These are phyloP conservation scores for Suhomyces anneliseae DNA, from an alignment of 1,139 yeast genomes.

Conservation along the genomic window DNA sequence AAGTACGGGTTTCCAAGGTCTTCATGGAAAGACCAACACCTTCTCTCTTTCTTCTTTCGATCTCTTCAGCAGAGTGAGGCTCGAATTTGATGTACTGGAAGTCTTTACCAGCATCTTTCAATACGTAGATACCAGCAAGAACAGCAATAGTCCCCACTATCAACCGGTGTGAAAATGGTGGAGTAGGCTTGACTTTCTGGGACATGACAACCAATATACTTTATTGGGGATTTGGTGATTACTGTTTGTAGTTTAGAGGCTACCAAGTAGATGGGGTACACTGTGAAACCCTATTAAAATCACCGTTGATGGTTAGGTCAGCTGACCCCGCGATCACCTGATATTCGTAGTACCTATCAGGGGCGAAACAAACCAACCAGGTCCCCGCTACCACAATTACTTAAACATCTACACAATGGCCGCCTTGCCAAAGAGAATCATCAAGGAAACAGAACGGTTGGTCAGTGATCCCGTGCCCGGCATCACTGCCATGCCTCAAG, in stretches of 20 bases:
- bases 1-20: slow-evolving; percentile 37
- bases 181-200: slow-evolving; percentile 26
- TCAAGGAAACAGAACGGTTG: slow-evolving; percentile 90
- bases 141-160: slow-evolving; percentile 42
- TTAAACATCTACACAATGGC: slow-evolving; percentile 40
- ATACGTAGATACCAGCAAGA: slow-evolving; percentile 33
- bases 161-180: slow-evolving; percentile 35
- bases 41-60: slow-evolving; percentile 39
- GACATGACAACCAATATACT: slow-evolving; percentile 1
- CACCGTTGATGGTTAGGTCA: neutral
- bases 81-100: slow-evolving; percentile 41
- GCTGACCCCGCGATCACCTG: neutral
- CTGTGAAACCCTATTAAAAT: neutral
- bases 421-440: slow-evolving; percentile 81
- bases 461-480: slow-evolving; percentile 97
- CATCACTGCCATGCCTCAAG: slow-evolving; percentile 88
- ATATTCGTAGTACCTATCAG: neutral
- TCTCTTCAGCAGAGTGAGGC: slow-evolving; percentile 42
- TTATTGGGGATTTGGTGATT: neutral
- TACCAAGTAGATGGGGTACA: neutral
- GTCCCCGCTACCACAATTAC: neutral
- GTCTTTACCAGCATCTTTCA: slow-evolving; percentile 39
- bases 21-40: slow-evolving; percentile 30
- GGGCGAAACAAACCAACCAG: neutral
- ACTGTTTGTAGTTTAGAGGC: neutral